These are phyloP conservation scores for Plectosphaerella plurivora DNA, from an alignment of 2,329 filamentous ascomycete genomes.

Conservation along the genomic window DNA sequence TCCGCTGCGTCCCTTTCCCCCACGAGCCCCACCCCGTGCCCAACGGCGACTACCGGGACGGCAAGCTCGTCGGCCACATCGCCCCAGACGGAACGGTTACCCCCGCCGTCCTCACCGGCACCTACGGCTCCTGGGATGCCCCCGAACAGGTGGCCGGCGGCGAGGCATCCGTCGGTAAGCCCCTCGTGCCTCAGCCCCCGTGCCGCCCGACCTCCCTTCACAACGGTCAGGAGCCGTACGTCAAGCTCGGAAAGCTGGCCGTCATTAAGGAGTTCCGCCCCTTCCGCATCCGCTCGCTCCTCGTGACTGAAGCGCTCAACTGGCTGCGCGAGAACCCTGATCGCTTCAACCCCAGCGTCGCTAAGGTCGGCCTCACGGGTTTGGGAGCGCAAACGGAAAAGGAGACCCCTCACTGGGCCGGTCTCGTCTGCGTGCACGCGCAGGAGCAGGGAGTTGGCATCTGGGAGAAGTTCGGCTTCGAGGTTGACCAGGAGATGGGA, in stretches of 20 bases:
- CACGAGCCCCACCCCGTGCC: conserved; percentile 59
- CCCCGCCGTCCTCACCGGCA: not conserved
- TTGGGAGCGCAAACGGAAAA: conserved; percentile 28
- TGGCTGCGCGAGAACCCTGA: conserved; percentile 62
- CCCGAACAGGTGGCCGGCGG: conserved; percentile 1
- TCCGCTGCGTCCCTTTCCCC: conserved; percentile 78
- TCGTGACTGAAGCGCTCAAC: conserved; percentile 63
- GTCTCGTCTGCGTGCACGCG: conserved; percentile 75
- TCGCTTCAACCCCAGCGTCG: conserved; percentile 47
- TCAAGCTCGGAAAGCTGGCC: conserved; percentile 77
- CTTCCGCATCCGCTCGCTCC: conserved; percentile 56
- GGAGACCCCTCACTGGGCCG: conserved; percentile 52
- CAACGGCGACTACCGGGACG: conserved; percentile 44
- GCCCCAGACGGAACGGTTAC: not conserved
- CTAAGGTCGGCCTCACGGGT: conserved; percentile 36
- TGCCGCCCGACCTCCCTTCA: conserved; percentile 48
- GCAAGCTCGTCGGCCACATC: conserved; percentile 26
- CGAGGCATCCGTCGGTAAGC: conserved; percentile 12
- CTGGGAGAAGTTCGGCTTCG: conserved; percentile 72
- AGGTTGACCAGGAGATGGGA: conserved; percentile 67
- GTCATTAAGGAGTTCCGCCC: conserved; percentile 63
- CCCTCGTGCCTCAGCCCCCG: not conserved
- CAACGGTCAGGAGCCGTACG: conserved; percentile 66
- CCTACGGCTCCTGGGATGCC: not conserved
- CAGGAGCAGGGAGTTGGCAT: conserved; percentile 60